phyloP scores from a whole-genome alignment of 1,139 yeast genomes.

The Yamadazyma atmosphaerica region DNA sequence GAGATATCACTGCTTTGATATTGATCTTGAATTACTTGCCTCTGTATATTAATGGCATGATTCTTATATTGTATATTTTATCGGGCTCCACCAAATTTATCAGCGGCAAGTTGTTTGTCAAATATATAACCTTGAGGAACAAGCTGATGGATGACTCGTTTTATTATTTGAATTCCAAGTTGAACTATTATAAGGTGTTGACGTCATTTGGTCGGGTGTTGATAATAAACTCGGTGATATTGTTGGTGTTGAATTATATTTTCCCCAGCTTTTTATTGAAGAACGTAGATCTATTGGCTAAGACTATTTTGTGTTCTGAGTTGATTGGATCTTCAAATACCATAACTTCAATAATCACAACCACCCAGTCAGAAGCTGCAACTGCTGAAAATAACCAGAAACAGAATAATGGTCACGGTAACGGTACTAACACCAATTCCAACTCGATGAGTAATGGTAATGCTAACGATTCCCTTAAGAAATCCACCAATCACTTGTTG shows the following conservation, averaged over 20 bases:
- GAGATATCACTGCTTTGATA: slow-evolving; percentile 47
- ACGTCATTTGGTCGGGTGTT: slow-evolving; percentile 24
- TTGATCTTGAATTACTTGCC: slow-evolving; percentile 44
- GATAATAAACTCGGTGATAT: slow-evolving; percentile 30
- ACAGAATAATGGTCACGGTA: slow-evolving; percentile 2
- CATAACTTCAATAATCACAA: slow-evolving; percentile 7
- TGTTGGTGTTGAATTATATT: slow-evolving; percentile 28
- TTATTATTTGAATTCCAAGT: slow-evolving; percentile 11
- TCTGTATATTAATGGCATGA: slow-evolving; percentile 36
- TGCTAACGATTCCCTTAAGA: neutral
- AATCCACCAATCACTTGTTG: slow-evolving; percentile 1
- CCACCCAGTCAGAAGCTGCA: neutral
- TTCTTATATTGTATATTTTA: slow-evolving; percentile 39
- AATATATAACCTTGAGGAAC: slow-evolving; percentile 22
- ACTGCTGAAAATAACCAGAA: slow-evolving; percentile 1
- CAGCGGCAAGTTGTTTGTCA: slow-evolving; percentile 42
- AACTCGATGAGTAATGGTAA: neutral
- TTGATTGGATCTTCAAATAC: slow-evolving; percentile 38
- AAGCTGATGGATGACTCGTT: slow-evolving; percentile 13
- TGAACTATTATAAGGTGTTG: slow-evolving; percentile 20
- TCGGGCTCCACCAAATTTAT: slow-evolving; percentile 43
- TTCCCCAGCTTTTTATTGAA: slow-evolving; percentile 36
- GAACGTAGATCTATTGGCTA: slow-evolving; percentile 46
- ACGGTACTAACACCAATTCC: neutral
- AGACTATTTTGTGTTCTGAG: slow-evolving; percentile 51